These are phyloP conservation scores for Blyttiomyces sp. DNA, from an alignment of 371 early-diverging fungal genomes.

Conservation along the genomic window DNA sequence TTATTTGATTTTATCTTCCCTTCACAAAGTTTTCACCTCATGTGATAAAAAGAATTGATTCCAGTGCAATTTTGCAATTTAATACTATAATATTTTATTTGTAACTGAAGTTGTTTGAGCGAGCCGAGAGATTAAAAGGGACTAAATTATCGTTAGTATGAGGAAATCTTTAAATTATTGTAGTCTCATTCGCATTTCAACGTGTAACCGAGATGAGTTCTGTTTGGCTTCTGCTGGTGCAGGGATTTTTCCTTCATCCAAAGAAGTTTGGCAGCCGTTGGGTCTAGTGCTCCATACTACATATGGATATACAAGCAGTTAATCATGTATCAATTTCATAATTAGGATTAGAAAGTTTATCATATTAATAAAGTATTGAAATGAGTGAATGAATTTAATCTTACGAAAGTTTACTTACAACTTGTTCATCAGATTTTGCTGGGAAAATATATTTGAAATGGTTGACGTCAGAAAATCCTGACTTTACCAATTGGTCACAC, in stretches of 20 bases:
- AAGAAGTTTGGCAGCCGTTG: slow-evolving; percentile 21
- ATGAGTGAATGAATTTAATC: not conserved
- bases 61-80: no score
- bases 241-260: slow-evolving; percentile 18
- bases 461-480: slow-evolving; percentile 24
- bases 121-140: no score
- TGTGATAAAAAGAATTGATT: no score
- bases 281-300: slow-evolving; percentile 14
- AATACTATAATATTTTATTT: no score
- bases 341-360: not conserved
- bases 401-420: not conserved
- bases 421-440: not conserved
- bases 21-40: no score
- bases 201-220: slow-evolving; percentile 8
- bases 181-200: not conserved
- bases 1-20: no score
- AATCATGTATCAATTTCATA: not conserved
- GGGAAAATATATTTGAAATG: not conserved
- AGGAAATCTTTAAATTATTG: no score
- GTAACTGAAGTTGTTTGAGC: no score
- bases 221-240: slow-evolving; percentile 15
- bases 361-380: not conserved
- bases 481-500: slow-evolving; percentile 13
- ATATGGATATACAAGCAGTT: not conserved
- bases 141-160: no score